These are phyloP conservation scores for Porphyrellus sp. DNA, from an alignment of 1,284 basidiomycete species.

Conservation along the genomic window DNA sequence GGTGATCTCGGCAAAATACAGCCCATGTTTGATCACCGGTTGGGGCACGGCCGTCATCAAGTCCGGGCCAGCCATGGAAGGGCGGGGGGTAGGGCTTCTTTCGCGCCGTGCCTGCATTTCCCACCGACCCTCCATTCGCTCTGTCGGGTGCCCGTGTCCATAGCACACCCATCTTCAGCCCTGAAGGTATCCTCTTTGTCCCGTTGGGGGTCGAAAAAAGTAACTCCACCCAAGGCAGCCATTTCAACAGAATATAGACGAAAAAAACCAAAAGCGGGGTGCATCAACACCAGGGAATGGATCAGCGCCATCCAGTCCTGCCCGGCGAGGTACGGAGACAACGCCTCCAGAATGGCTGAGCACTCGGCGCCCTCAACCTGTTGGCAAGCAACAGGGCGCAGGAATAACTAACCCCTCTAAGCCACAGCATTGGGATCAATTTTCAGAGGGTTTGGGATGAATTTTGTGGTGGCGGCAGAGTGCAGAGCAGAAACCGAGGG, in stretches of 20 bases:
- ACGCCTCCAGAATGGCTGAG: constrained; percentile 99
- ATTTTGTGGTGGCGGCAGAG: constrained; percentile 98
- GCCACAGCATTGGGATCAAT: constrained; percentile 98
- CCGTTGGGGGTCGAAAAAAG: no score
- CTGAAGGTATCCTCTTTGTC: no score
- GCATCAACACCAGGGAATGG: constrained; percentile 93
- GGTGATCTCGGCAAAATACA: no score
- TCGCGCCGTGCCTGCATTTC: no score
- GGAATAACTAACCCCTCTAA: constrained; percentile 88
- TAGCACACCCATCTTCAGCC: no score
- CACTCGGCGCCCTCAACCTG: constrained; percentile 99
- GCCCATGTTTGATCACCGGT: no score
- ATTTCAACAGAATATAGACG: constrained; percentile 50
- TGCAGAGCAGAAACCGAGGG: constrained; percentile 95
- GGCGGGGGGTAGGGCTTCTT: no score
- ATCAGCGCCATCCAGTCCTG: constrained; percentile 89
- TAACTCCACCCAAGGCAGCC: constrained; percentile 98
- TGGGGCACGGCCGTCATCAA: no score
- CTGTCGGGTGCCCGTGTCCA: no score
- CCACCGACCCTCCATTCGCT: no score
- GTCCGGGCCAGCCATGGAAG: no score
- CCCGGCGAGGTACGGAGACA: constrained; percentile 98
- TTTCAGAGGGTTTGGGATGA: constrained; percentile 97
- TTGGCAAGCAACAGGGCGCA: constrained; percentile 96
- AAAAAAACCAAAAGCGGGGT: constrained; percentile 35